phyloP scores from a whole-genome alignment of 352 stramenopile species.

The Hyaloperonospora arabidopsidis region DNA sequence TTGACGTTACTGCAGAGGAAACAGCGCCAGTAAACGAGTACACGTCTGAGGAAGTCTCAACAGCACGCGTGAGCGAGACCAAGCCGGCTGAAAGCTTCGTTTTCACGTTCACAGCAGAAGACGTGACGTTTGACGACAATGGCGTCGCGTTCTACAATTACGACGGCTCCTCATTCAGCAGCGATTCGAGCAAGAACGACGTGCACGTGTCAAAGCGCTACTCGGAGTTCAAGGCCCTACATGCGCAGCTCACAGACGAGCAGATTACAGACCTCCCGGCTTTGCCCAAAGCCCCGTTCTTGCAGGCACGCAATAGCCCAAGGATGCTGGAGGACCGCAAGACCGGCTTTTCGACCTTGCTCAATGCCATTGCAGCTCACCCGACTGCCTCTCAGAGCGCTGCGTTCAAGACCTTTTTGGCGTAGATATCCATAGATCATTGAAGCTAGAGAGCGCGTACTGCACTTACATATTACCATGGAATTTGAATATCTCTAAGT shows the following conservation, averaged over 20 bases:
- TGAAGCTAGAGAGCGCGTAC: constrained; percentile 5
- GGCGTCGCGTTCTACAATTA: constrained; percentile 49
- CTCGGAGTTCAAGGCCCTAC: constrained; percentile 68
- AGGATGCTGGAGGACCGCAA: constrained; percentile 56
- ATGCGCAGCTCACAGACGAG: constrained; percentile 40
- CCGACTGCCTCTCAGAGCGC: constrained; percentile 39
- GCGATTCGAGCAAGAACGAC: constrained; percentile 33
- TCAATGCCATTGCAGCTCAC: constrained; percentile 51
- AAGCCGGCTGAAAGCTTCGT: constrained; percentile 10
- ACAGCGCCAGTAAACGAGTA: constrained; percentile 9
- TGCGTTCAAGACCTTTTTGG: constrained; percentile 43
- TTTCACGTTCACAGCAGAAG: constrained; percentile 12
- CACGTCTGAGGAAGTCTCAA: constrained; percentile 7
- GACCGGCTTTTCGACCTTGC: constrained; percentile 41
- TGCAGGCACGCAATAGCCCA: constrained; percentile 43
- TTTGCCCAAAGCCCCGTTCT: constrained; percentile 41
- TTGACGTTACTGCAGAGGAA: constrained; percentile 1
- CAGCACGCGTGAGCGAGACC: constrained; percentile 9
- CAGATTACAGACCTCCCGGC: constrained; percentile 41
- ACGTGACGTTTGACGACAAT: constrained; percentile 27
- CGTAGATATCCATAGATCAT: constrained; percentile 21
- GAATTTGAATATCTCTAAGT: no score
- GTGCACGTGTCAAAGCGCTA: constrained; percentile 59
- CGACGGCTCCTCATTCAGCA: constrained; percentile 28
- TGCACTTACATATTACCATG: not conserved